Base-by-base conservation (phyloP, 257 asterid genomes). In the Capsicum rhomboideum region DNA sequence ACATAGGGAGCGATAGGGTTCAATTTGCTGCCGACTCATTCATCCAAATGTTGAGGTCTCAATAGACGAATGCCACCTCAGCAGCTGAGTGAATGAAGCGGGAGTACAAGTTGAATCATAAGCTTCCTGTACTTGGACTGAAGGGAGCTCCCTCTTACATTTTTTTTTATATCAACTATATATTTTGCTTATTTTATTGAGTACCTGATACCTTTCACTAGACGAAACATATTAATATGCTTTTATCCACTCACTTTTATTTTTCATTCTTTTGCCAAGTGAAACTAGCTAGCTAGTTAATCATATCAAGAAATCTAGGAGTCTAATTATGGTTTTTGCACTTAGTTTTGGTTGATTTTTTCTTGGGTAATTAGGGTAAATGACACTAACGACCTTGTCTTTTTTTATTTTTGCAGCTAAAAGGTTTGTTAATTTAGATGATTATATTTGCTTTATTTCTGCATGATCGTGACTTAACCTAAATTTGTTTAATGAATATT, bases 1-100 rank as follows among this genome's bases (percentile, higher is more conserved):
- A 86, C 90, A 86, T 59, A 88, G 95, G 95, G 84, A 85, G 90
- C 68, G 28, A 68, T 91, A 88, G 83, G 98, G 78, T 94, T 92
- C 92, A 91, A 91, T 96, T 92, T 91, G 96, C 99, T 96, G 97
- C 94, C 90, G 97, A 90, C 92, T 96, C 99, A 94, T 96, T 96
- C 97, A 93, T 94, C 90, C 98, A 94, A 92, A 90, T 92, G 90
- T 89, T 52, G 93, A 91, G 97, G 59, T 82, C 4, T 8, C 6
- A 23, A 80, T 90, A 55, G 18, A 8, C 0, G 0, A 49, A 26
- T 0, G 6, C 16, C 21, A 79, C 88, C 95, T 90, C 90, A 2
- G 83, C 82, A 86, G 10, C 90, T 94, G 99, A 87, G 90, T 93
- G 98, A 95, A 94, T 95, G 99, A 90, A 13, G 94, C 91, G 93